These are phyloP conservation scores for Mycena latifolia DNA, from an alignment of 768 basidiomycete species.

Conservation along the genomic window DNA sequence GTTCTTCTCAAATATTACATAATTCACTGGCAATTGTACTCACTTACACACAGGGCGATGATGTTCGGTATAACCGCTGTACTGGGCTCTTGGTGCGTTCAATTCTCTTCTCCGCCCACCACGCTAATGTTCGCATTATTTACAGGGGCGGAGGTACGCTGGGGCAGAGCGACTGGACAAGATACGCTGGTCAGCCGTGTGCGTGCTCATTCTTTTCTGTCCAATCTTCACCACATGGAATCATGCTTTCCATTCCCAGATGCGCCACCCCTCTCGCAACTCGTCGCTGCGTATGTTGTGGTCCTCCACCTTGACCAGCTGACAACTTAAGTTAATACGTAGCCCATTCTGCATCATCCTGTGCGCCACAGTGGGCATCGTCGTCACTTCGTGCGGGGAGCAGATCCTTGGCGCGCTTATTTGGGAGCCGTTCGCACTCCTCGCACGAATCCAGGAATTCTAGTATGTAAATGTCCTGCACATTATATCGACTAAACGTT, in stretches of 20 bases:
- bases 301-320: conserved; percentile 11
- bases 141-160: conserved; percentile 30
- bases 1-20: conserved; percentile 15
- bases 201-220: conserved; percentile 18
- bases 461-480: conserved; percentile 31
- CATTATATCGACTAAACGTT: conserved; percentile 20
- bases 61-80: conserved; percentile 37
- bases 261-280: conserved; percentile 33
- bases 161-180: conserved; percentile 36
- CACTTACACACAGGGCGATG: conserved; percentile 26
- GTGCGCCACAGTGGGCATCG: conserved; percentile 33
- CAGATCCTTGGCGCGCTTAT: conserved; percentile 35
- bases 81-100: conserved; percentile 31
- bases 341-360: conserved; percentile 31
- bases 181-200: conserved; percentile 34
- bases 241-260: conserved; percentile 27
- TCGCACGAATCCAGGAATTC: conserved; percentile 36
- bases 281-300: conserved; percentile 31
- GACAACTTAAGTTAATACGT: conserved; percentile 18
- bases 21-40: conserved; percentile 21
- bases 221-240: conserved; percentile 9
- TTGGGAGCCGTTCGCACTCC: conserved; percentile 37
- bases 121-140: conserved; percentile 9
- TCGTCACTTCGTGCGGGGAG: conserved; percentile 32
- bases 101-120: conserved; percentile 8